Conservation (phyloP, 768 basidiomycete genomes). For the Kwoniella newhampshirensis region DNA sequence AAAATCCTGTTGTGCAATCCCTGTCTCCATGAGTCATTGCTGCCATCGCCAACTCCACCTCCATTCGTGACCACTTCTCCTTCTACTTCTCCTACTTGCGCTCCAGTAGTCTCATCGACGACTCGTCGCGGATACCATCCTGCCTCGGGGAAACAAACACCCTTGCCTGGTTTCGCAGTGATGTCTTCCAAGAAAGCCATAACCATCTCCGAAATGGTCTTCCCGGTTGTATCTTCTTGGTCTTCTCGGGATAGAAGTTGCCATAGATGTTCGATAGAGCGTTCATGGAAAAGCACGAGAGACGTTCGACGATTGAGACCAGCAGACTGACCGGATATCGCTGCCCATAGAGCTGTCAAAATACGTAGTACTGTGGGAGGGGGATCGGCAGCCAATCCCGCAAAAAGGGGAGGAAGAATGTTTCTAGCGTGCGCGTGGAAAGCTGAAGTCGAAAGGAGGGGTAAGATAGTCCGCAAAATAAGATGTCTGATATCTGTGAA, state of each 20-base stretch:
- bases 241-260: slow-evolving; percentile 70
- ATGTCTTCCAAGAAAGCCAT: slow-evolving; percentile 86
- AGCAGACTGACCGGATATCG: slow-evolving; percentile 33
- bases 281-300: slow-evolving; percentile 44
- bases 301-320: slow-evolving; percentile 42
- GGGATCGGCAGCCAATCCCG: slow-evolving; percentile 43
- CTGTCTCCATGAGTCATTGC: slow-evolving; percentile 31
- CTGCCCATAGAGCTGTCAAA: slow-evolving; percentile 41
- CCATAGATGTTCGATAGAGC: slow-evolving; percentile 58
- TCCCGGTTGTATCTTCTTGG: slow-evolving; percentile 63
- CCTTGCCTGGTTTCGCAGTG: slow-evolving; percentile 74
- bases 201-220: slow-evolving; percentile 60
- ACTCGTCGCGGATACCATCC: slow-evolving; percentile 87
- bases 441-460: slow-evolving; percentile 37
- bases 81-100: slow-evolving; percentile 42
- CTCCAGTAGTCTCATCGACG: slow-evolving; percentile 45
- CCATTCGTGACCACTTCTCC: slow-evolving; percentile 47
- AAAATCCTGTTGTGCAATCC: slow-evolving; percentile 73
- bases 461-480: slow-evolving; percentile 38
- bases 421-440: slow-evolving; percentile 45
- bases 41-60: slow-evolving; percentile 57
- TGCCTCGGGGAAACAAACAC: slow-evolving; percentile 81
- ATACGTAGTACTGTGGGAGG: slow-evolving; percentile 45
- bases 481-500: slow-evolving; percentile 47
- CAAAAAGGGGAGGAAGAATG: slow-evolving; percentile 41